These are phyloP conservation scores for Tilletia caries DNA, from an alignment of 1,284 basidiomycete species.

Conservation along the genomic window DNA sequence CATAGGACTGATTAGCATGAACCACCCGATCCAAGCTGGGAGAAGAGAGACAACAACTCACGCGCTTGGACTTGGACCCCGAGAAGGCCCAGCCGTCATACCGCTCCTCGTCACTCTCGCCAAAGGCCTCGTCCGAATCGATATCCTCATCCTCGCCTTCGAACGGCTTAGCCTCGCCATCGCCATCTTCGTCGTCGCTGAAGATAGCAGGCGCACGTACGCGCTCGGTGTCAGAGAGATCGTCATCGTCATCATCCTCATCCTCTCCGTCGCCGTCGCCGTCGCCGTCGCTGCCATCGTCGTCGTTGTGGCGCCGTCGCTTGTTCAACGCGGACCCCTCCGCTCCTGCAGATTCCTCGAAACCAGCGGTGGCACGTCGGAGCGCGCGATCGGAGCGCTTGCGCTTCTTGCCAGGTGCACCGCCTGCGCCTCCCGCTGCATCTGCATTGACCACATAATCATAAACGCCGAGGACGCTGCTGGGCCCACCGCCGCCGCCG, in stretches of 20 bases:
- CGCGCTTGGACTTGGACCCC: slow-evolving; percentile 9
- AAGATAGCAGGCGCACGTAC: not conserved
- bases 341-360: not conserved
- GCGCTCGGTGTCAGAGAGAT: not conserved
- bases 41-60: not conserved
- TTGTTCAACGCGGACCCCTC: not conserved
- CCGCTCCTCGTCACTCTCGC: slow-evolving; percentile 46
- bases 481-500: not conserved
- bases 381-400: not conserved
- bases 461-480: not conserved
- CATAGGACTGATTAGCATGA: slow-evolving; percentile 23
- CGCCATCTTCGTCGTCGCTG: not conserved
- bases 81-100: slow-evolving; percentile 36
- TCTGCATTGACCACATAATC: not conserved
- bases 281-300: not conserved
- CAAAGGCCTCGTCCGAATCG: slow-evolving; percentile 51
- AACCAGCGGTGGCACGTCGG: not conserved
- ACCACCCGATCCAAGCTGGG: slow-evolving; percentile 12
- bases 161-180: not conserved
- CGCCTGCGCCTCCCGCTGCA: not conserved
- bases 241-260: not conserved
- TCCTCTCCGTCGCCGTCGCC: not conserved
- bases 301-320: not conserved
- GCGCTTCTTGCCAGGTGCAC: not conserved
- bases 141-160: slow-evolving; percentile 47